These are phyloP conservation scores for Trypanosoma platydactyli DNA, from an alignment of 208 protist genomes.

Conservation along the genomic window DNA sequence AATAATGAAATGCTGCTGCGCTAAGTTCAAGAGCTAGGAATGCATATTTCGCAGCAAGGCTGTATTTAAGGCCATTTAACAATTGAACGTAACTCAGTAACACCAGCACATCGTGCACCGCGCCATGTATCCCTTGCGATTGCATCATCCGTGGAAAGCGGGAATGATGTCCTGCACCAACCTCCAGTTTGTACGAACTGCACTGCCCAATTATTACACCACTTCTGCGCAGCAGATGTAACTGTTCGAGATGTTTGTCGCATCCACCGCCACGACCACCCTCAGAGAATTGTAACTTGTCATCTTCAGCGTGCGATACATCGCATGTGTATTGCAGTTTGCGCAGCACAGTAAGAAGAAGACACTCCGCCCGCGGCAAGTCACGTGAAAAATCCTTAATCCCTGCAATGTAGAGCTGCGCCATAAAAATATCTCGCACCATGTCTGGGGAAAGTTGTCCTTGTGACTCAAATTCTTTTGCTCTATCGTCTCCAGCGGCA, in stretches of 20 bases:
- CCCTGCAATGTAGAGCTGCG: slow-evolving; percentile 49
- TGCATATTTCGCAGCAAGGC: slow-evolving; percentile 63
- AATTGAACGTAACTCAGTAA: slow-evolving; percentile 68
- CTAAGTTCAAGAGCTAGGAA: slow-evolving; percentile 46
- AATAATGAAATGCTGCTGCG: slow-evolving; percentile 14
- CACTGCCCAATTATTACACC: slow-evolving; percentile 17
- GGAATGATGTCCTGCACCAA: background rate
- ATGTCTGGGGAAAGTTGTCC: slow-evolving; percentile 1
- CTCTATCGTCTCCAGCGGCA: slow-evolving; percentile 21
- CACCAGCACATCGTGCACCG: slow-evolving; percentile 31
- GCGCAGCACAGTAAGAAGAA: slow-evolving; percentile 62
- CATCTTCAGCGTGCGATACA: slow-evolving; percentile 28
- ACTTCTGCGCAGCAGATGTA: slow-evolving; percentile 27
- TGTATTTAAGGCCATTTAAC: slow-evolving; percentile 44
- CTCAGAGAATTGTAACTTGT: slow-evolving; percentile 14
- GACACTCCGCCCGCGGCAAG: slow-evolving; percentile 54
- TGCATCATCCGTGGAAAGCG: slow-evolving; percentile 8
- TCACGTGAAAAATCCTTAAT: slow-evolving; percentile 45
- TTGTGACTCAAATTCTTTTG: background rate
- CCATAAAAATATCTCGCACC: slow-evolving; percentile 27
- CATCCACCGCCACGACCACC: slow-evolving; percentile 34
- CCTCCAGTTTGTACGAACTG: background rate
- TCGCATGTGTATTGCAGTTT: slow-evolving; percentile 76
- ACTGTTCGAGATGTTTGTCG: slow-evolving; percentile 40
- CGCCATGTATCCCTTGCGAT: slow-evolving; percentile 5